Percentiles rank a stretch among this genome's conserved stretches.
Evolutionary conservation across 148 eudicot species (phyloP).

Genomic region (Fagopyrum homotropicum): DNA sequence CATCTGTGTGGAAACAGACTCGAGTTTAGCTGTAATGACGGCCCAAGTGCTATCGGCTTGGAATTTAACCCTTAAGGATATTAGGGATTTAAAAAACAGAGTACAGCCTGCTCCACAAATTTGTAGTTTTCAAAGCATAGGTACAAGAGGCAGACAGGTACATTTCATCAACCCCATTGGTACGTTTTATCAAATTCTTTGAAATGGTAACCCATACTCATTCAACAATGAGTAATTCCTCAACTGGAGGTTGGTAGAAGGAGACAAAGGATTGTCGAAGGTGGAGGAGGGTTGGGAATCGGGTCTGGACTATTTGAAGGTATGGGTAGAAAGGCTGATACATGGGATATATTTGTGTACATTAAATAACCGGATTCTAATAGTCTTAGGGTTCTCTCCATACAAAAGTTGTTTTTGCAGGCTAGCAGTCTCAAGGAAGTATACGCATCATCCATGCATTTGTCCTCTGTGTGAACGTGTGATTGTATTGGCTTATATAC

Average conservation of each 20-base stretch:
- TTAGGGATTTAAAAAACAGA: too few relatives aligned
- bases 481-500: neutral
- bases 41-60: too few relatives aligned
- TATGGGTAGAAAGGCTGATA: neutral
- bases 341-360: neutral
- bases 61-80: too few relatives aligned
- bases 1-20: too few relatives aligned
- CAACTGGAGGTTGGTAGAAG: slow-evolving; percentile 1
- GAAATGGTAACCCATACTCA: neutral
- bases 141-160: neutral
- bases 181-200: neutral
- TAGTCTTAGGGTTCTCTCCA: neutral
- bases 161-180: neutral
- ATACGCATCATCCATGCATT: neutral
- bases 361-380: neutral
- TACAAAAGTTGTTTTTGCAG: neutral
- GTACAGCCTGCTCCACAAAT: neutral
- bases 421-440: neutral
- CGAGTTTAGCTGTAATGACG: too few relatives aligned
- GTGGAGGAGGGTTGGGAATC: neutral
- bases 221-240: neutral
- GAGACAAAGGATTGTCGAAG: neutral
- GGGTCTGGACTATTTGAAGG: neutral
- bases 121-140: neutral
- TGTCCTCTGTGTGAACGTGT: neutral